These are phyloP conservation scores for Escovopsis sp. DNA, from an alignment of 2,329 filamentous ascomycete genomes.

Conservation along the genomic window DNA sequence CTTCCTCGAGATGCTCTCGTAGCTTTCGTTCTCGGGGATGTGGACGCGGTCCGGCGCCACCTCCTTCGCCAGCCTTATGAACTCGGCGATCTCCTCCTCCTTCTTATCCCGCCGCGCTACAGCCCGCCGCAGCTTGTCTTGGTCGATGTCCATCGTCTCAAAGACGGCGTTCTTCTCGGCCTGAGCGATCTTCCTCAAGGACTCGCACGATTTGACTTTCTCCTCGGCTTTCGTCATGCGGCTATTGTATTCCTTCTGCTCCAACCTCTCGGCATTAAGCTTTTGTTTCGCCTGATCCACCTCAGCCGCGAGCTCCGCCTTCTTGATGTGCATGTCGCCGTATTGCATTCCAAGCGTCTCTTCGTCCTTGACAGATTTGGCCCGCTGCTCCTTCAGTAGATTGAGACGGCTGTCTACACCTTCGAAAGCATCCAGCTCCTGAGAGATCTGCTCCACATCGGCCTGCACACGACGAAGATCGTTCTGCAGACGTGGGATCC, in stretches of 20 bases:
- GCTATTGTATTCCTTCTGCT: conserved; percentile 26
- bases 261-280: conserved; percentile 17
- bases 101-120: conserved; percentile 34
- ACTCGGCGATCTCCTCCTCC: conserved; percentile 34
- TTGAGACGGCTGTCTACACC: conserved; percentile 54
- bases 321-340: conserved; percentile 30
- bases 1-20: conserved; percentile 38
- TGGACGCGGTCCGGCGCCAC: conserved; percentile 42
- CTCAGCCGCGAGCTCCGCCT: conserved; percentile 30
- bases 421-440: conserved; percentile 50
- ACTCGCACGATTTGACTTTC: conserved; percentile 33
- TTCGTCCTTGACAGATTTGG: conserved; percentile 33
- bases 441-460: conserved; percentile 32
- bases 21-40: conserved; percentile 50
- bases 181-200: conserved; percentile 38
- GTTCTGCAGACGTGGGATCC: conserved; percentile 30
- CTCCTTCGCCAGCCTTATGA: conserved; percentile 36
- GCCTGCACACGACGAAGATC: conserved; percentile 46
- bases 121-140: conserved; percentile 28
- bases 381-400: conserved; percentile 41
- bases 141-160: conserved; percentile 33
- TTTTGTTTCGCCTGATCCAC: conserved; percentile 25
- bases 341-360: conserved; percentile 40
- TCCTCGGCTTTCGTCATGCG: conserved; percentile 40
- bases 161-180: conserved; percentile 48